Conservation (phyloP, 2,329 filamentous ascomycete genomes). For the Penicillium occitanis region DNA sequence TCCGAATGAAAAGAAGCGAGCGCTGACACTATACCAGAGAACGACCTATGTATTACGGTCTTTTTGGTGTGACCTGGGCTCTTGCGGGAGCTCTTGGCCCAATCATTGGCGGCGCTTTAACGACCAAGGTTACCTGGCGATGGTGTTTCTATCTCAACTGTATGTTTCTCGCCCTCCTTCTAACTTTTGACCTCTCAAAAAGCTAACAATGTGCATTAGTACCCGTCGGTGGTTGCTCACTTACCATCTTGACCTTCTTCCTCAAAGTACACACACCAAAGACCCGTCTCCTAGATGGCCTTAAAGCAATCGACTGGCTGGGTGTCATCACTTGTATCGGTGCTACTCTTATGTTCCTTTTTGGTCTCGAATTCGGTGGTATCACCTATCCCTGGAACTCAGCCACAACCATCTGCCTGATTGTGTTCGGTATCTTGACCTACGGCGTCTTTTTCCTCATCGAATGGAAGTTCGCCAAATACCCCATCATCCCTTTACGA, state of each 20-base stretch:
- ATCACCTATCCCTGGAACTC: slow-evolving; percentile 73
- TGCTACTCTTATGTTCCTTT: slow-evolving; percentile 79
- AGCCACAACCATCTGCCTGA: slow-evolving; percentile 70
- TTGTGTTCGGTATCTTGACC: slow-evolving; percentile 68
- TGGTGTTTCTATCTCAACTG: slow-evolving; percentile 64
- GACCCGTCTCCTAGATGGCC: slow-evolving; percentile 57
- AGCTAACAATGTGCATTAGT: slow-evolving; percentile 36
- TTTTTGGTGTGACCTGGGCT: slow-evolving; percentile 63
- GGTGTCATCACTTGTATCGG: slow-evolving; percentile 67
- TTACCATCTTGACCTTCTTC: slow-evolving; percentile 60
- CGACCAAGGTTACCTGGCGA: slow-evolving; percentile 59
- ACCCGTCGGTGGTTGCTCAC: slow-evolving; percentile 60
- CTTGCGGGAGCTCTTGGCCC: slow-evolving; percentile 61
- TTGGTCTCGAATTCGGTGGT: slow-evolving; percentile 83
- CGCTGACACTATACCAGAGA: slow-evolving; percentile 34
- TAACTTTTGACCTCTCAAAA: slow-evolving; percentile 5
- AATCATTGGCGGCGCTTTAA: slow-evolving; percentile 62
- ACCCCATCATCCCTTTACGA: slow-evolving; percentile 73
- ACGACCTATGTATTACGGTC: slow-evolving; percentile 61
- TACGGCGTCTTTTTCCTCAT: slow-evolving; percentile 67
- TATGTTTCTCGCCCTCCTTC: slow-evolving; percentile 24
- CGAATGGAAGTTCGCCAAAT: slow-evolving; percentile 71
- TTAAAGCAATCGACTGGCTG: slow-evolving; percentile 64
- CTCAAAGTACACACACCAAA: slow-evolving; percentile 62
- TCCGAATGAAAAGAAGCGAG: neutral